Evolutionary conservation across 2,329 filamentous ascomycete species (phyloP).

Genomic region (Seiridium cupressi): DNA sequence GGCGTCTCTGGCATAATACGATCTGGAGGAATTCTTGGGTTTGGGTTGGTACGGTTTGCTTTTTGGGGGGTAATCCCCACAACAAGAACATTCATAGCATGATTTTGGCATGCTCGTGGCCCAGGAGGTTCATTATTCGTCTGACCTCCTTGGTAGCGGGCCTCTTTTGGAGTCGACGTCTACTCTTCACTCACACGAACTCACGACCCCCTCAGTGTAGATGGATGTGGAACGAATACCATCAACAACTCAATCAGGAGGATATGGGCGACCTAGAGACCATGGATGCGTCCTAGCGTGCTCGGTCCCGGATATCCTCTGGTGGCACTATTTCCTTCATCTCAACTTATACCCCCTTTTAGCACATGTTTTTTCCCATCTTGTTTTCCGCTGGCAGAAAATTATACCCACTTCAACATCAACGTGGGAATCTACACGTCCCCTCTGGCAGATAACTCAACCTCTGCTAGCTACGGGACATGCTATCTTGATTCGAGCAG

Average conservation of each 20-base stretch:
- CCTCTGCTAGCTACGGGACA: neutral
- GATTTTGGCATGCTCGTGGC: slow-evolving; percentile 18
- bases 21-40: slow-evolving; percentile 17
- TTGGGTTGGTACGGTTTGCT: neutral
- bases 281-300: slow-evolving; percentile 20
- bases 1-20: slow-evolving; percentile 21
- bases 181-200: slow-evolving; percentile 20
- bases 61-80: slow-evolving; percentile 6
- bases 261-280: slow-evolving; percentile 18
- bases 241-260: slow-evolving; percentile 14
- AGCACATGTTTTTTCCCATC: slow-evolving; percentile 4
- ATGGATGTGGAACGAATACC: slow-evolving; percentile 9
- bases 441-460: neutral
- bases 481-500: neutral
- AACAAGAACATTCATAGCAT: slow-evolving; percentile 16
- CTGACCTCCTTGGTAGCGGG: slow-evolving; percentile 18
- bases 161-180: slow-evolving; percentile 19
- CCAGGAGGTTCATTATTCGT: slow-evolving; percentile 16
- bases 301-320: slow-evolving; percentile 19
- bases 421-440: neutral
- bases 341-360: slow-evolving; percentile 12
- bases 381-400: slow-evolving; percentile 10
- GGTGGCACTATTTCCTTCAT: slow-evolving; percentile 8
- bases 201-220: slow-evolving; percentile 5
- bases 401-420: slow-evolving; percentile 14